Evolutionary conservation across 805 yeast species (phyloP), one percentile per base, ranked within the genome.

Genomic region (Kluyveromyces starmeri): DNA sequence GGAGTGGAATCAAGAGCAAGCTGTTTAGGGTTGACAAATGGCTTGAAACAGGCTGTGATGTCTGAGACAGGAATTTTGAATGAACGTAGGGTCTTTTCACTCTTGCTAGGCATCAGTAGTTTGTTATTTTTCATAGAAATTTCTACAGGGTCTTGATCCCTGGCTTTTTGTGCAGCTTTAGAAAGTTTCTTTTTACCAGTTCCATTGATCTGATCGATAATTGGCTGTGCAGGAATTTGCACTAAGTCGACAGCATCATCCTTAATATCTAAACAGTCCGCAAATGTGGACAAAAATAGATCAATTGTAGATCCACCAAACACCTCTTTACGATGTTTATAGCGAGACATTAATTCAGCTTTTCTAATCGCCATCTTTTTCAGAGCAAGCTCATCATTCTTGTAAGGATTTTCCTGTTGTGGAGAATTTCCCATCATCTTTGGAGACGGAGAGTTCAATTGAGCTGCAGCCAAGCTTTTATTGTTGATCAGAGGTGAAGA

Each of bases 301-400:
- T 58, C 63, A 6, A 49, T 35, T 12, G 58, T 48, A 9, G 61
- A 57, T 8, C 41, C 37, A 20, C 44, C 41, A 27, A 51, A 53
- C 5, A 55, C 35, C 28, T 58, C 57, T 40, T 55, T 59, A 34
- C 62, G 51, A 34, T 55, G 60, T 25, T 58, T 56, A 27, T 44
- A 51, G 32, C 61, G 46, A 3, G 58, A 49, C 11, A 51, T 45
- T n/a, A 58, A 41, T 29, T 58, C 62, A 3, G 47, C 46, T 29
- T 56, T 58, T 29, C 50, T 48, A 12, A 44, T 40, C 23, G 51
- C 46, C 42, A 55, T 36, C 20, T 50, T 46, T 20, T 44, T 50
- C 32, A 58, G 40, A n/a, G 38, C 38, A 4, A 45, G 47, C 35
- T 55, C 62, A 32, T 58, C 63, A 17, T 46, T 50, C 32, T 40